Evolutionary conservation across 2,329 filamentous ascomycete species (phyloP).

Genomic region (Fusarium setosum): DNA sequence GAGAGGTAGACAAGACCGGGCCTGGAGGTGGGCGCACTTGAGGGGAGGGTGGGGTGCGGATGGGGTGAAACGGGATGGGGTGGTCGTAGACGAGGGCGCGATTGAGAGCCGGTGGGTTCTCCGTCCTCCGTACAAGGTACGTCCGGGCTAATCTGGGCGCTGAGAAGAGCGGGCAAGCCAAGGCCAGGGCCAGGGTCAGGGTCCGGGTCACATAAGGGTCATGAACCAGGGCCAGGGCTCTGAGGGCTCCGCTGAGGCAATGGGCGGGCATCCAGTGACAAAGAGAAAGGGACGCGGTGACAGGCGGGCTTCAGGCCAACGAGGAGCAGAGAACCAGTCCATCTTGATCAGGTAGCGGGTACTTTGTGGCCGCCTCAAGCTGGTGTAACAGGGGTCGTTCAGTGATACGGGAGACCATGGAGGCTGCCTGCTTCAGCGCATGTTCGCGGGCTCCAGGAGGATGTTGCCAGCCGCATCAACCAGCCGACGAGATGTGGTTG

Average conservation of each 20-base stretch:
- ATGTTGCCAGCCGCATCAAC: neutral
- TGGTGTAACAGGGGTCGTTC: conserved; percentile 1
- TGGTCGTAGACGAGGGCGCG: conserved; percentile 8
- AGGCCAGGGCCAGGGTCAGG: conserved; percentile 19
- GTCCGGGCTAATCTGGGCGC: conserved; percentile 28
- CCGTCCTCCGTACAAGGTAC: conserved; percentile 18
- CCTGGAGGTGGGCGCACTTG: conserved; percentile 26
- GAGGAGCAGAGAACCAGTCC: neutral
- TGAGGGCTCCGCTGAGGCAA: conserved; percentile 12
- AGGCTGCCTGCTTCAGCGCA: neutral
- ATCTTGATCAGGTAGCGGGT: conserved; percentile 8
- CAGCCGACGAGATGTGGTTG: neutral
- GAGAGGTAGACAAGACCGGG: conserved; percentile 35
- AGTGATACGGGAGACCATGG: neutral
- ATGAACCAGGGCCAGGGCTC: conserved; percentile 8
- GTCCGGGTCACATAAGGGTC: conserved; percentile 15
- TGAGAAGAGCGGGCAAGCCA: conserved; percentile 38
- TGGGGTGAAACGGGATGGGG: conserved; percentile 13
- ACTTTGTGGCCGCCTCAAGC: neutral
- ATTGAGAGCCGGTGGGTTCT: conserved; percentile 22
- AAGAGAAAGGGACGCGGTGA: neutral
- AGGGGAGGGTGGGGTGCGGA: conserved; percentile 31
- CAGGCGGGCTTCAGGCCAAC: no score
- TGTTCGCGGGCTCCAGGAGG: conserved; percentile 2
- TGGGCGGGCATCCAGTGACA: neutral